phyloP scores from a whole-genome alignment of 805 yeast species.

The Wickerhamiella vanderwaltii region DNA sequence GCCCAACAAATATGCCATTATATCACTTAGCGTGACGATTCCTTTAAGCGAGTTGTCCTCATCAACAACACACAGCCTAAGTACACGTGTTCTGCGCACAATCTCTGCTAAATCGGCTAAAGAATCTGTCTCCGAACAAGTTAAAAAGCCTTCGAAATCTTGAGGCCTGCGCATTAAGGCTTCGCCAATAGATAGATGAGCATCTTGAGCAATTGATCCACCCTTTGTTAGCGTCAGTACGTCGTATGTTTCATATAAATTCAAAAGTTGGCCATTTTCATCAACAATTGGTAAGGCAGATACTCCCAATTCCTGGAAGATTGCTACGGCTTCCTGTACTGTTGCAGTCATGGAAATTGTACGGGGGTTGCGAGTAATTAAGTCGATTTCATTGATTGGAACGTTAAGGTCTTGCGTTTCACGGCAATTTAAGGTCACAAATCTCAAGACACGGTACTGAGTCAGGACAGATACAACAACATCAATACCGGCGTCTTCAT shows the following conservation, averaged over 20 bases:
- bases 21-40: constrained; percentile 83
- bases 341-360: constrained; percentile 86
- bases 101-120: constrained; percentile 86
- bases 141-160: constrained; percentile 95
- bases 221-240: constrained; percentile 86
- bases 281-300: constrained; percentile 91
- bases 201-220: constrained; percentile 72
- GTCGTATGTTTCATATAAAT: constrained; percentile 94
- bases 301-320: constrained; percentile 66
- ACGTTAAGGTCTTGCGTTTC: constrained; percentile 74
- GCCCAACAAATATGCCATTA: constrained; percentile 45
- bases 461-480: constrained; percentile 92
- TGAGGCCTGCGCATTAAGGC: constrained; percentile 88
- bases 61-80: constrained; percentile 85
- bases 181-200: constrained; percentile 86
- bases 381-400: constrained; percentile 58
- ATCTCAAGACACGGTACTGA: constrained; percentile 89
- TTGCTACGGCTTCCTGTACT: constrained; percentile 81
- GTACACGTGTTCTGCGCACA: constrained; percentile 79
- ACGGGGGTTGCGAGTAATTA: constrained; percentile 45
- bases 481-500: constrained; percentile 83
- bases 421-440: constrained; percentile 90
- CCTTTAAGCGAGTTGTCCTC: constrained; percentile 65
- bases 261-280: constrained; percentile 52
- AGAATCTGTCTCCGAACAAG: constrained; percentile 80